These are phyloP conservation scores for Eutypella sp. DNA, from an alignment of 2,329 filamentous ascomycete genomes.

Conservation along the genomic window DNA sequence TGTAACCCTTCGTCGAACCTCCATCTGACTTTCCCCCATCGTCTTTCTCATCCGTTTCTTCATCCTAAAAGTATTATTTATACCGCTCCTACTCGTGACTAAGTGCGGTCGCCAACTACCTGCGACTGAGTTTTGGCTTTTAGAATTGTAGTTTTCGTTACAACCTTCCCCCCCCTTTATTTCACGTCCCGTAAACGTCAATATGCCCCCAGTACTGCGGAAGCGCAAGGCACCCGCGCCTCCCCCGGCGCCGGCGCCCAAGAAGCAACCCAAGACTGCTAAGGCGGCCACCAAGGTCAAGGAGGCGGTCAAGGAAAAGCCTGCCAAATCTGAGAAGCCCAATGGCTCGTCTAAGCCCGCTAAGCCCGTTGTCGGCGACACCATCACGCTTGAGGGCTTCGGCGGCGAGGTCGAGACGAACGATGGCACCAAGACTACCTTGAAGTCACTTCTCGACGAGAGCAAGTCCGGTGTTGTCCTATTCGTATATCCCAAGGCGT, in stretches of 20 bases:
- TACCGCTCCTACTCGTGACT: constrained; percentile 5
- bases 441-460: constrained; percentile 75
- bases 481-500: constrained; percentile 94
- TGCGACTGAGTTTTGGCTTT: constrained; percentile 10
- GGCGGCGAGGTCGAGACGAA: constrained; percentile 77
- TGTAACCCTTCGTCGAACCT: constrained; percentile 22
- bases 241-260: constrained; percentile 31
- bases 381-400: constrained; percentile 53
- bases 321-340: constrained; percentile 21
- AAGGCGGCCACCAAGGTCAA: constrained; percentile 35
- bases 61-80: constrained; percentile 10
- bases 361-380: constrained; percentile 49
- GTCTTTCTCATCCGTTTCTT: constrained; percentile 13
- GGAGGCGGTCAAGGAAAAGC: constrained; percentile 25
- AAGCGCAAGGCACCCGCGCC: constrained; percentile 41
- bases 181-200: constrained; percentile 7
- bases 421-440: constrained; percentile 72
- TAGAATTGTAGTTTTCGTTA: constrained; percentile 4
- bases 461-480: constrained; percentile 84
- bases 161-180: constrained; percentile 5
- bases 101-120: constrained; percentile 12
- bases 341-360: constrained; percentile 30
- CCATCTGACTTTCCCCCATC: constrained; percentile 16
- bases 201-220: constrained; percentile 39
- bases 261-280: constrained; percentile 36